phyloP scores from a whole-genome alignment of 2,329 filamentous ascomycete species.

The Chaetomiaceae sp. region DNA sequence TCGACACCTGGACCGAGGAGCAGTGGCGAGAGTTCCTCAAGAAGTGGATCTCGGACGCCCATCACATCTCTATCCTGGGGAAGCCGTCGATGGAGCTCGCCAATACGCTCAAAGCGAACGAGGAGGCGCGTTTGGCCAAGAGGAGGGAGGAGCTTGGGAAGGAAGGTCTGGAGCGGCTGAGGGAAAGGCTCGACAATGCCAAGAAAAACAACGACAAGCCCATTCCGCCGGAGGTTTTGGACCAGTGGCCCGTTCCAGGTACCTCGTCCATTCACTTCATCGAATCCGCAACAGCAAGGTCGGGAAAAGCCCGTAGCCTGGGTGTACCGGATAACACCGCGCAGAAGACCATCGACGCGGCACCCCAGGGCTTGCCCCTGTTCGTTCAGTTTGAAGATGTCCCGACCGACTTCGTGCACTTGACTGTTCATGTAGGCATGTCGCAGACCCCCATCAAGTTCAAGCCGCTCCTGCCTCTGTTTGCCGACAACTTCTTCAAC shows the following conservation, averaged over 20 bases:
- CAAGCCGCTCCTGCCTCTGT: slow-evolving; percentile 77
- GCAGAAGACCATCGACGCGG: slow-evolving; percentile 69
- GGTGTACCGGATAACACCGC: slow-evolving; percentile 62
- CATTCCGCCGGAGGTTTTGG: slow-evolving; percentile 76
- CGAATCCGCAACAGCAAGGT: slow-evolving; percentile 74
- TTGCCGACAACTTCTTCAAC: slow-evolving; percentile 90
- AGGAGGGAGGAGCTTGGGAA: slow-evolving; percentile 73
- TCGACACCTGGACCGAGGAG: slow-evolving; percentile 74
- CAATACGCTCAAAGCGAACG: slow-evolving; percentile 72
- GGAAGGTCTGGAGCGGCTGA: slow-evolving; percentile 71
- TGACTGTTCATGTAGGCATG: slow-evolving; percentile 76
- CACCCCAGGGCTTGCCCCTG: slow-evolving; percentile 58
- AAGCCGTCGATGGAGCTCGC: slow-evolving; percentile 77
- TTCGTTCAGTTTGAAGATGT: slow-evolving; percentile 98
- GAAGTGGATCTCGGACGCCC: slow-evolving; percentile 78
- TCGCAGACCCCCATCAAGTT: slow-evolving; percentile 69
- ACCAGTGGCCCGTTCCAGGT: slow-evolving; percentile 73
- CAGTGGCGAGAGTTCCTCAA: slow-evolving; percentile 79
- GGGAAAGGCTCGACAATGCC: slow-evolving; percentile 69
- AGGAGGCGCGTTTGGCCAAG: slow-evolving; percentile 69
- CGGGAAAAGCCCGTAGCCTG: slow-evolving; percentile 67
- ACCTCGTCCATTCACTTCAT: slow-evolving; percentile 95
- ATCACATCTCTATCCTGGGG: slow-evolving; percentile 82
- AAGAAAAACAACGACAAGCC: slow-evolving; percentile 83
- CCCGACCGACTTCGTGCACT: slow-evolving; percentile 83